Evolutionary conservation across 495 filamentous ascomycete species (phyloP), one percentile per base, ranked within the genome.

Genomic region (Hypomontagnella submonticulosa): DNA sequence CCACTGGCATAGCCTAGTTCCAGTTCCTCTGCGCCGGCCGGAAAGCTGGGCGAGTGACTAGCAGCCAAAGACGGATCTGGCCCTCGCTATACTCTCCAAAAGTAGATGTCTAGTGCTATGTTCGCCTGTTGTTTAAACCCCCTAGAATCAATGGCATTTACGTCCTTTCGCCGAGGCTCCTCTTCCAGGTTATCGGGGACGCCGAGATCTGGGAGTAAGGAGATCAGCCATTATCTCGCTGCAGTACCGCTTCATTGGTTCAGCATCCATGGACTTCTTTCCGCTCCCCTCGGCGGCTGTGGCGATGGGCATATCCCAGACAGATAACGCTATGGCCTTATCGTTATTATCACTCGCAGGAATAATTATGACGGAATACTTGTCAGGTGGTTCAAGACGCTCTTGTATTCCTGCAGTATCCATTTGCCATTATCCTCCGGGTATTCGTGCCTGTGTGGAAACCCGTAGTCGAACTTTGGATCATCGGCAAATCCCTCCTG

Each of bases 381-480:
- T 75, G 19, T 77, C 73, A 38, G 46, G 16, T 13, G 70, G 75
- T 23, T 75, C 63, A 5, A 78, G 68, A 54, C 76, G 73, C 44
- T 73, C 70, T 62, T 67, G 46, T 76, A 63, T 33, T 77, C 56
- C 65, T 77, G 72, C 16, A 61, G 34, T 32, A 71, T 75, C 66
- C 71, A 77, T 61, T 69, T 74, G 55, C 66, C 67, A 47, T 78
- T 74, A 57, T 78, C 75, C 6, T 72, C 70, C 6, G 76, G 73
- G 30, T 59, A 72, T 19, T 70, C 10, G 2, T 41, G 33, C 18
- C 76, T 71, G 37, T 68, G 56, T 0, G 76, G 75, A 44, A 77
- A 78, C 49, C 76, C 71, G 49, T 77, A 77, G 59, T 75, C 49
- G 73, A 75, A 78, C 42, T 76, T 72, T 4, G 76, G 76, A 48